These are phyloP conservation scores for Hirschfeldia incana DNA, from an alignment of 345 rosid species.

Conservation along the genomic window DNA sequence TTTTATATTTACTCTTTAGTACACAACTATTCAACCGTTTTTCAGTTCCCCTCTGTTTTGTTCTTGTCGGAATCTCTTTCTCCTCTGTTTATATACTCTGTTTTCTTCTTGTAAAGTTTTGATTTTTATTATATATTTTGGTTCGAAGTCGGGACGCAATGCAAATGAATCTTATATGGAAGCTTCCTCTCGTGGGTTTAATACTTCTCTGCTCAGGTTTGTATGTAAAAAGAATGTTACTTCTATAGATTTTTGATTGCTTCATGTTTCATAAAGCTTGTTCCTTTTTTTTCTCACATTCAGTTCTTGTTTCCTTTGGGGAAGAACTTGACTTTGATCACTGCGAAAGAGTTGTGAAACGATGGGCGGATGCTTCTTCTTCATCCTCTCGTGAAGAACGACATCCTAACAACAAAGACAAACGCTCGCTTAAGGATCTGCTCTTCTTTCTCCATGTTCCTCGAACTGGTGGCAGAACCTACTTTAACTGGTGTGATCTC, in stretches of 20 bases:
- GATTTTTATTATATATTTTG: background rate
- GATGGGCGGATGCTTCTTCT: slow-evolving; percentile 56
- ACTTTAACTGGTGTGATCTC: slow-evolving; percentile 69
- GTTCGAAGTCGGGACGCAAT: slow-evolving; percentile 11
- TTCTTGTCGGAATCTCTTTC: slow-evolving; percentile 4
- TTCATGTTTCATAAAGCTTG: background rate
- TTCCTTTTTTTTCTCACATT: slow-evolving; percentile 2
- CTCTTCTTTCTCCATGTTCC: slow-evolving; percentile 94
- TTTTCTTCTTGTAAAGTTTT: background rate
- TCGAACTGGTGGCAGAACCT: slow-evolving; percentile 97
- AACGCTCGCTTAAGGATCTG: slow-evolving; percentile 67
- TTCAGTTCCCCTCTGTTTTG: slow-evolving; percentile 19
- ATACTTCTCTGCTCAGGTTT: slow-evolving; percentile 57
- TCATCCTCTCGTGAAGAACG: slow-evolving; percentile 49
- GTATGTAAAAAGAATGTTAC: background rate
- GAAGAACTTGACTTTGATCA: slow-evolving; percentile 47
- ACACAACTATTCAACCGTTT: background rate
- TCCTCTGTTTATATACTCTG: background rate
- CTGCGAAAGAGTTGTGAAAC: slow-evolving; percentile 68
- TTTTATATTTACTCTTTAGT: background rate
- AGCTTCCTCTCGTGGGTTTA: slow-evolving; percentile 41
- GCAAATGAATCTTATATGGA: slow-evolving; percentile 49
- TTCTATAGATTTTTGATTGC: background rate
- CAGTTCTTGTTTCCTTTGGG: slow-evolving; percentile 50
- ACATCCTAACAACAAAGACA: slow-evolving; percentile 44